Evolutionary conservation across 2,329 filamentous ascomycete species (phyloP), one percentile per base, ranked within the genome.

Genomic region (Ophiostoma populinum): DNA sequence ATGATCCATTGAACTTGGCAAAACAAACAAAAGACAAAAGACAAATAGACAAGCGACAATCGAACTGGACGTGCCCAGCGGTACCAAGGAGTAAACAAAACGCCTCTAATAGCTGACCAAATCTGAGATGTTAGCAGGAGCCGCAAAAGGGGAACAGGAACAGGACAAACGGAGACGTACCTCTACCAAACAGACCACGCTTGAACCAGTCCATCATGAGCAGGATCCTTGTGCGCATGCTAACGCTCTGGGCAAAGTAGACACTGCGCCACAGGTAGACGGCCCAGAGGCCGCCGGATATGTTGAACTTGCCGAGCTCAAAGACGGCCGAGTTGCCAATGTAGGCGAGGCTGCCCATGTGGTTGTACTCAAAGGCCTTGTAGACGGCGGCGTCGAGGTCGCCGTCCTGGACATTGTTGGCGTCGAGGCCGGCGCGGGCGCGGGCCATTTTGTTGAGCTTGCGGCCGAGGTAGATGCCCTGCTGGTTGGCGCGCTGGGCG

Each of bases 171-270:
- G 24, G 7, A 18, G 38, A 62, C 76, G 62, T 58, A 94, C 87
- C 90, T 75, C 90, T 70, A 46, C 90, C 90, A 61, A 98, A 98
- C 16, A 98, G 57, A 10, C 83, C 81, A 52, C 92, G 69, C 70
- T 95, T 98, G n/a, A 74, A 76, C 90, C 90, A 98, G 55, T 98
- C 90, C 90, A 98, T 94, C 13, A 85, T 85, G 56, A 98, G 64
- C 49, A 98, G 57, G 44, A 83, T 70, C 42, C 87, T 71, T 18
- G 90, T 98, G 46, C 90, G 65, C 40, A 95, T 67, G 55, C 86
- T 94, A 32, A 98, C 90, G 50, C 83, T 93, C 63, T 98, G 83
- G 10, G 90, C 85, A 61, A 98, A 98, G 58, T 98, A 98, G 11
- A 94, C 78, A 44, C 82, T 86, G 42, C 90, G 66, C 90, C 90